These are phyloP conservation scores for Boletus barrowsii DNA, from an alignment of 768 basidiomycete genomes.

Conservation along the genomic window DNA sequence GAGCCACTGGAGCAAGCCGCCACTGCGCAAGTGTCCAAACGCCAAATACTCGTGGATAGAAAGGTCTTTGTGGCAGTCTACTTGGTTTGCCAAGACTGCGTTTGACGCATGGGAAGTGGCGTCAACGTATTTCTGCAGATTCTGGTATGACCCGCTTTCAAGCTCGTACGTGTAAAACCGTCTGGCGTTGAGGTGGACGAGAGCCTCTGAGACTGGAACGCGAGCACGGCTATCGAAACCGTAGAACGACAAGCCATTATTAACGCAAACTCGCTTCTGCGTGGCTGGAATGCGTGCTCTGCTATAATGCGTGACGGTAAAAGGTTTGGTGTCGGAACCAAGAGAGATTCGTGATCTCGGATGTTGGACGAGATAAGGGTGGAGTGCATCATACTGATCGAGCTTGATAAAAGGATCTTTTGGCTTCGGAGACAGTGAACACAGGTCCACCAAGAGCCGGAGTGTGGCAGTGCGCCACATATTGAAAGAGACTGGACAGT, in stretches of 20 bases:
- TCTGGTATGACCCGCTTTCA: conserved; percentile 30
- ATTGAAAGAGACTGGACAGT: conserved; percentile 37
- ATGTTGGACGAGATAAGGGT: conserved; percentile 14
- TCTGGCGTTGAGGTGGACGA: not conserved
- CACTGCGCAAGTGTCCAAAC: conserved; percentile 40
- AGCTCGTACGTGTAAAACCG: conserved; percentile 29
- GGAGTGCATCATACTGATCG: conserved; percentile 9
- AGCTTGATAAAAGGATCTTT: conserved; percentile 16
- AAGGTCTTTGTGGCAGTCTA: conserved; percentile 37
- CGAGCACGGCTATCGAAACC: conserved; percentile 27
- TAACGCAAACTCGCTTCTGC: conserved; percentile 7
- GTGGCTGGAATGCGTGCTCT: conserved; percentile 12
- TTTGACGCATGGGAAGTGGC: not conserved
- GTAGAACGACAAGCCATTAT: conserved; percentile 33
- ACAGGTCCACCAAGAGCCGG: conserved; percentile 37
- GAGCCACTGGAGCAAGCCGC: conserved; percentile 45
- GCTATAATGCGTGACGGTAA: conserved; percentile 15
- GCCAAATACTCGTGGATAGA: conserved; percentile 31
- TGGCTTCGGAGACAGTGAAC: conserved; percentile 9
- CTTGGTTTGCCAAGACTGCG: conserved; percentile 37
- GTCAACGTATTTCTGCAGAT: conserved; percentile 32
- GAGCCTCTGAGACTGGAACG: not conserved
- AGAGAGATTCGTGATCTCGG: conserved; percentile 21
- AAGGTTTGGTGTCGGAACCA: conserved; percentile 24
- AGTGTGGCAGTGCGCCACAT: conserved; percentile 45